Evolutionary conservation across 805 yeast genomes (phyloP), one percentile per base, ranked within the genome.

Genomic region (Kluyveromyces starmeri): DNA sequence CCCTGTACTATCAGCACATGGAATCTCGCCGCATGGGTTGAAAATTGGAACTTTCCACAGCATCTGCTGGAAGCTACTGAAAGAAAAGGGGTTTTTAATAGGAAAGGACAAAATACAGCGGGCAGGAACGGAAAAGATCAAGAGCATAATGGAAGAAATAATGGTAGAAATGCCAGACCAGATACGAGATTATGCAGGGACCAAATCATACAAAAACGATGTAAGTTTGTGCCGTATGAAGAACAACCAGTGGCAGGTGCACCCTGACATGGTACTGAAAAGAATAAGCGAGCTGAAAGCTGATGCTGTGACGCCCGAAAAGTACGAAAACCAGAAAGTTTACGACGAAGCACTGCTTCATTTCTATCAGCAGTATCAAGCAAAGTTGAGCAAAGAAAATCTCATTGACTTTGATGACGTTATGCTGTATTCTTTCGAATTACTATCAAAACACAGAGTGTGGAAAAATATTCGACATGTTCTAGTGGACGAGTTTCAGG

Each of bases 401-500:
- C 52, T 73, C 13, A 50, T 83, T 10, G 96, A 88, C 56, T 89
- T 85, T 55, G 96, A 89, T 52, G 96, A 86, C 51, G 65, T 92
- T 35, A 61, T 92, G 20, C 48, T 83, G 27, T 56, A 62, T 27
- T 68, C 85, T 15, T 61, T 64, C 39, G 55, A 61, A 11, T 59
- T 88, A 8, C 50, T 88, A 10, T 41, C 59, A 0, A 43, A 55
- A 20, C 47, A 50, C 21, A 61, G 70, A 0, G 69, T 74, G 18
- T 57, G 77, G 18, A 62, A 63, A 3, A 58, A 62, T 32, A 58
- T 81, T 3, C 62, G 73, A 42, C 92, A 85, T 47, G 85, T 86
- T 0, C 62, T 89, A 13, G 84, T 92, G 5, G 98, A 89, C 59
- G 98, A 89, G 58, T 89, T 86, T 48, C 97, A 89, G 59, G 98